Percentiles rank a stretch among this genome's conserved stretches.
Conservation (phyloP, 306 rosid genomes). For the Gillenia trifoliata region DNA sequence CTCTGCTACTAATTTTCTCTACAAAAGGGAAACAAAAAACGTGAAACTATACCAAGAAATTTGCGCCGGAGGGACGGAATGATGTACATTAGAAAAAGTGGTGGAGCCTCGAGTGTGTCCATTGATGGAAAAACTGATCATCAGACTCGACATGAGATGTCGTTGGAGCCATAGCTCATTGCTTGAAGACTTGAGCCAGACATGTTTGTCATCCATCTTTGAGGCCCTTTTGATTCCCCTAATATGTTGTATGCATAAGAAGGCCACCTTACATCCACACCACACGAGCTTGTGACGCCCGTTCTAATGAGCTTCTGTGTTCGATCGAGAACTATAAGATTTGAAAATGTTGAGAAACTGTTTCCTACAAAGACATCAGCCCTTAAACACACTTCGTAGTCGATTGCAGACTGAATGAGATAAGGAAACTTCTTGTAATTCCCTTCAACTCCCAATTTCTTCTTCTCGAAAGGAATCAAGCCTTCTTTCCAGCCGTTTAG, state of each 20-base stretch:
- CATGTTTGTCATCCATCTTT: conserved; percentile 69
- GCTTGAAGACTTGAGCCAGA: conserved; percentile 63
- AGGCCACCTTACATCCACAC: conserved; percentile 60
- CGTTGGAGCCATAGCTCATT: conserved; percentile 73
- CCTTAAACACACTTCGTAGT: conserved; percentile 77
- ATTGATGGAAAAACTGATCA: not conserved
- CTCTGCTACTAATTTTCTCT: not conserved
- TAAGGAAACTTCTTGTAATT: conserved; percentile 69
- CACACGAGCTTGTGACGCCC: conserved; percentile 39
- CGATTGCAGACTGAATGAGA: conserved; percentile 84
- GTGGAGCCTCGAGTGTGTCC: conserved; percentile 3
- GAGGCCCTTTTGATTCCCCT: conserved; percentile 61
- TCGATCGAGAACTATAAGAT: conserved; percentile 78
- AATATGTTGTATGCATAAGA: conserved; percentile 72
- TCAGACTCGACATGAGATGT: conserved; percentile 44
- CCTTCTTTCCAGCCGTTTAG: conserved; percentile 65
- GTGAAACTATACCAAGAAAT: conserved; percentile 3
- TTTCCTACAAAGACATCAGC: conserved; percentile 87
- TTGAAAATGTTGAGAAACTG: conserved; percentile 91
- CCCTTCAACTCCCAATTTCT: conserved; percentile 57
- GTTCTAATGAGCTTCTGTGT: conserved; percentile 60
- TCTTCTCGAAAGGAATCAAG: conserved; percentile 71
- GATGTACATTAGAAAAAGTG: not conserved
- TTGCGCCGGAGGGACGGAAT: not conserved
- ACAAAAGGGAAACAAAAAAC: not conserved